Percentiles rank a stretch among this genome's conserved stretches.
Evolutionary conservation across 805 yeast species (phyloP).

Genomic region (Pichia paraexigua): DNA sequence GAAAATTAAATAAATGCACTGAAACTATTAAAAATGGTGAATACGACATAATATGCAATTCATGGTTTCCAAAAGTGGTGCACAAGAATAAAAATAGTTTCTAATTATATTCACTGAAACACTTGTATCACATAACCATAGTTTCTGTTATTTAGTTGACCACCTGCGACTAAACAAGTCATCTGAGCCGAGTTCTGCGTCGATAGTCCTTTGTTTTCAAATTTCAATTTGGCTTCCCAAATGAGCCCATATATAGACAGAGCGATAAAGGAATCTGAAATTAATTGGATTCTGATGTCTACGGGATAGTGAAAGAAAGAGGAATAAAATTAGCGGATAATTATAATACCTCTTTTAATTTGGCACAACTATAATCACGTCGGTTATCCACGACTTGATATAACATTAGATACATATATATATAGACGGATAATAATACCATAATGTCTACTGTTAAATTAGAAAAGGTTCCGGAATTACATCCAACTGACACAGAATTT

Average conservation of each 20-base stretch:
- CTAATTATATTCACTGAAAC: too few relatives aligned
- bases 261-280: neutral
- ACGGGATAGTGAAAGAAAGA: neutral
- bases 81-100: too few relatives aligned
- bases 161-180: neutral
- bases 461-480: conserved; percentile 36
- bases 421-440: neutral
- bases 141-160: too few relatives aligned
- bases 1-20: too few relatives aligned
- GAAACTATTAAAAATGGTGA: too few relatives aligned
- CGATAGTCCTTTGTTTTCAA: neutral
- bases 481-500: conserved; percentile 39
- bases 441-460: neutral
- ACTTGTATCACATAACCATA: too few relatives aligned
- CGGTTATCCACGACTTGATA: neutral
- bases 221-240: neutral
- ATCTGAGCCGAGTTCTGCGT: neutral
- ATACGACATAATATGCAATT: too few relatives aligned
- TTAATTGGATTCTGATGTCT: neutral
- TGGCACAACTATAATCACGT: neutral
- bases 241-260: neutral
- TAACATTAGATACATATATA: neutral
- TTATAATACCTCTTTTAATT: neutral
- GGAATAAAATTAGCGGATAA: neutral
- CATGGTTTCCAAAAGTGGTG: too few relatives aligned